Percentiles rank a stretch among this genome's conserved stretches.
phyloP scores from a whole-genome alignment of 2,329 filamentous ascomycete species.

The Pseudogymnoascus sp. region DNA sequence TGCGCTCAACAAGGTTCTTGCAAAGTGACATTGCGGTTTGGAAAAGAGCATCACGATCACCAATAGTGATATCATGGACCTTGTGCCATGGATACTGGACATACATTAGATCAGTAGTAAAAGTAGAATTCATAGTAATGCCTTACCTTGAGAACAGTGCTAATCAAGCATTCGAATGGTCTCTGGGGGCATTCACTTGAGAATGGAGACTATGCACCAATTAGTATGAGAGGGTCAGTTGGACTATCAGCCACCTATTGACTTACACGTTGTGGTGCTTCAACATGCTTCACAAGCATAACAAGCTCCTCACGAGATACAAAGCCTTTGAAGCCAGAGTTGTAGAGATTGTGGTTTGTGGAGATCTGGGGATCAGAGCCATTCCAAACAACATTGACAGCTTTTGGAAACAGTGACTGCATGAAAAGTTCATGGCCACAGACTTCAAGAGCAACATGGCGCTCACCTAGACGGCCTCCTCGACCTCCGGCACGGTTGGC shows the following conservation, averaged over 20 bases:
- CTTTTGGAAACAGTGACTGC: constrained; percentile 53
- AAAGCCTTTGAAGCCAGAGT: constrained; percentile 51
- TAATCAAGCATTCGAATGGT: constrained; percentile 57
- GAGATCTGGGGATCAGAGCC: constrained; percentile 37
- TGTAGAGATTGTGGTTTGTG: constrained; percentile 29
- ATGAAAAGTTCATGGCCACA: constrained; percentile 50
- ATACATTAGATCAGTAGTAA: not conserved
- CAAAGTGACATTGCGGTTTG: constrained; percentile 43
- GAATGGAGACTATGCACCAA: constrained; percentile 44
- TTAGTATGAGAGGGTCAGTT: constrained; percentile 4
- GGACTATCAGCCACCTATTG: not conserved
- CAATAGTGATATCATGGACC: constrained; percentile 47
- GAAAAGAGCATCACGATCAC: constrained; percentile 46
- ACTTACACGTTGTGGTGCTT: constrained; percentile 53
- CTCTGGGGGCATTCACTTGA: constrained; percentile 54
- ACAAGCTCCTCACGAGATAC: constrained; percentile 54
- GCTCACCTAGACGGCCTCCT: constrained; percentile 45
- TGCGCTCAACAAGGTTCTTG: constrained; percentile 34
- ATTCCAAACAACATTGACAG: constrained; percentile 48
- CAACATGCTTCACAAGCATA: constrained; percentile 55
- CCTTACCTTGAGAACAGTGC: constrained; percentile 35
- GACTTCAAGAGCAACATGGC: constrained; percentile 48
- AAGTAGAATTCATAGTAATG: not conserved
- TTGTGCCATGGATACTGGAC: constrained; percentile 52
- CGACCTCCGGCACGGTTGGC: constrained; percentile 31